Percentiles rank a stretch among this genome's conserved stretches.
These are phyloP conservation scores for Citrus glauca DNA, from an alignment of 345 rosid genomes.

Conservation along the genomic window DNA sequence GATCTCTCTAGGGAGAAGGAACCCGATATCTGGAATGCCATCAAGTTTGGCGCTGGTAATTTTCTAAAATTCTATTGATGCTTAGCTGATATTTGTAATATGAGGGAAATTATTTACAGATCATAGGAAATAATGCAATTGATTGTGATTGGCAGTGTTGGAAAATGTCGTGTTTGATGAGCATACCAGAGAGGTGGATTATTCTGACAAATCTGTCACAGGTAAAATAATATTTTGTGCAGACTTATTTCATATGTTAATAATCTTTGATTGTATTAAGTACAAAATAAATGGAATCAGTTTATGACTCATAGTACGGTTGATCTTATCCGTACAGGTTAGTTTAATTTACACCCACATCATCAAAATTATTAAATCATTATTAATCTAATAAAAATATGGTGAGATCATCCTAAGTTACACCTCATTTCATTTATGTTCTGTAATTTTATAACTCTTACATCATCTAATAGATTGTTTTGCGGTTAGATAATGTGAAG, in stretches of 20 bases:
- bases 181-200: slow-evolving; percentile 85
- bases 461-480: background rate
- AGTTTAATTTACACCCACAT: background rate
- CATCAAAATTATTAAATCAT: background rate
- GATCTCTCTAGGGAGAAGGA: slow-evolving; percentile 92
- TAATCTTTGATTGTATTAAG: background rate
- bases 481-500: background rate
- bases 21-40: slow-evolving; percentile 95
- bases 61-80: background rate
- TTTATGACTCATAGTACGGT: background rate
- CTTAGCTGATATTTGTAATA: background rate
- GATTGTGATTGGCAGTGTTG: slow-evolving; percentile 51
- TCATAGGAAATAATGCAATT: background rate
- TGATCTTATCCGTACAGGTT: background rate
- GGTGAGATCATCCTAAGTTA: background rate
- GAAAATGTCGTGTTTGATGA: slow-evolving; percentile 97
- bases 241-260: background rate
- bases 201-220: slow-evolving; percentile 81
- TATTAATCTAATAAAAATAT: background rate
- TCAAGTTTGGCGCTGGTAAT: slow-evolving; percentile 90
- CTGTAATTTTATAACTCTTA: background rate
- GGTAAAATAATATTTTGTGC: slow-evolving; percentile 32
- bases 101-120: background rate
- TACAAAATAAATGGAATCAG: background rate
- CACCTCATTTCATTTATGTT: background rate